Percentiles rank a stretch among this genome's conserved stretches.
Conservation (phyloP, 2,329 filamentous ascomycete species). For the Fusarium annulatum region DNA sequence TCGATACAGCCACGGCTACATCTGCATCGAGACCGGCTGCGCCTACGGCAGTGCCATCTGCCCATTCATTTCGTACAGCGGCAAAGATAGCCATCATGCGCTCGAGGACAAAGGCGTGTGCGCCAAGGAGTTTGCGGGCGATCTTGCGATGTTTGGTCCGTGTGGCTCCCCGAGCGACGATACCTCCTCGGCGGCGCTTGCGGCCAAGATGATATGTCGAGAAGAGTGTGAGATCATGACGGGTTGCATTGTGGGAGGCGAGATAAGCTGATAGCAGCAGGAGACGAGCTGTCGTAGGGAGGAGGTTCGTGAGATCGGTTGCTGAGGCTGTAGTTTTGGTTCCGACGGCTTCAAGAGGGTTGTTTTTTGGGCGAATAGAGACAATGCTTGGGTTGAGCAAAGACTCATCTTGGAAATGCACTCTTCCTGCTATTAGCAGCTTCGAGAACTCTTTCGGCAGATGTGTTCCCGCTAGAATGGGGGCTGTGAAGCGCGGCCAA, state of each 20-base stretch:
- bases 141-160: slow-evolving; percentile 74
- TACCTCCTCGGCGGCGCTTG: slow-evolving; percentile 61
- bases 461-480: slow-evolving; percentile 79
- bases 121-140: slow-evolving; percentile 79
- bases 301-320: slow-evolving; percentile 63
- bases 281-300: slow-evolving; percentile 79
- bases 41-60: slow-evolving; percentile 45
- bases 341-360: not conserved
- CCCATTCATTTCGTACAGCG: slow-evolving; percentile 70
- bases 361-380: slow-evolving; percentile 41
- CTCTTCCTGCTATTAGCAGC: slow-evolving; percentile 76
- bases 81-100: slow-evolving; percentile 82
- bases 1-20: slow-evolving; percentile 74
- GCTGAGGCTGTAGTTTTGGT: slow-evolving; percentile 34
- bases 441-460: slow-evolving; percentile 85
- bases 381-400: slow-evolving; percentile 74
- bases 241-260: slow-evolving; percentile 80
- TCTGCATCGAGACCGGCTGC: slow-evolving; percentile 61
- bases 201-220: slow-evolving; percentile 73
- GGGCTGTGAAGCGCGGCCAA: slow-evolving; percentile 87
- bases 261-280: slow-evolving; percentile 83
- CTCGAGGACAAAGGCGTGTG: slow-evolving; percentile 81
- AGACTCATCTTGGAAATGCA: slow-evolving; percentile 78
- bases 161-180: slow-evolving; percentile 48
- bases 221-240: slow-evolving; percentile 80